Evolutionary conservation across 2,329 filamentous ascomycete species (phyloP).

Genomic region (Myriosclerotinia duriaeana): DNA sequence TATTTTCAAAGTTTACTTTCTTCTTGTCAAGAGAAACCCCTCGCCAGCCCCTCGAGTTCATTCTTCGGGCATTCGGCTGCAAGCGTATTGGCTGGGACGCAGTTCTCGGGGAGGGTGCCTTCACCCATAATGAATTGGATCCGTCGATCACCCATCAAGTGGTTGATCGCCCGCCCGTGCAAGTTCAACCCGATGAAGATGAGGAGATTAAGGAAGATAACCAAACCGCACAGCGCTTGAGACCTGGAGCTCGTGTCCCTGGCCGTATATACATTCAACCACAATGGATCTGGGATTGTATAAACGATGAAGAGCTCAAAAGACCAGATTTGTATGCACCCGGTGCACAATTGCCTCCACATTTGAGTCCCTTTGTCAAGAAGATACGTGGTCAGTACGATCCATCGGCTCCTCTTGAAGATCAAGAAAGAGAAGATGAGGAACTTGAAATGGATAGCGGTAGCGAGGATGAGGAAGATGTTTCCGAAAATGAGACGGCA

Average conservation of each 20-base stretch:
- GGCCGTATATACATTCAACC: conserved; percentile 92
- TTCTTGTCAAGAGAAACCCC: conserved; percentile 94
- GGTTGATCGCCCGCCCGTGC: conserved; percentile 81
- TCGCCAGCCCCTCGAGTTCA: conserved; percentile 84
- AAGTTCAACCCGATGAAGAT: conserved; percentile 48
- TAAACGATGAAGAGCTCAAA: conserved; percentile 89
- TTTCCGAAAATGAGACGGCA: conserved; percentile 46
- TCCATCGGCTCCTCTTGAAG: conserved; percentile 78
- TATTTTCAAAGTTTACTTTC: conserved; percentile 88
- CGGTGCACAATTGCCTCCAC: conserved; percentile 84
- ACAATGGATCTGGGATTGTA: conserved; percentile 97
- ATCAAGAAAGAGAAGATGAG: conserved; percentile 85
- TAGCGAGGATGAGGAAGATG: conserved; percentile 45
- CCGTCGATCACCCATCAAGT: conserved; percentile 93
- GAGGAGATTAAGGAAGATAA: conserved; percentile 57
- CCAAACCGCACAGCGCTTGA: conserved; percentile 60
- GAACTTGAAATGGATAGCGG: conserved; percentile 67
- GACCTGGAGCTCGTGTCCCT: conserved; percentile 72
- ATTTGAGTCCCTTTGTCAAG: conserved; percentile 95
- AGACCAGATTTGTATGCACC: conserved; percentile 85
- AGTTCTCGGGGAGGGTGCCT: conserved; percentile 86
- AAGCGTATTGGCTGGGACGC: conserved; percentile 94
- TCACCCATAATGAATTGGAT: conserved; percentile 85
- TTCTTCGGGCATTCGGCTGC: conserved; percentile 91
- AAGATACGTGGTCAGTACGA: conserved; percentile 85